These are phyloP conservation scores for Pseudoscleropodium purum DNA, from an alignment of 225 moss, liverwort and hornwort species.

Conservation along the genomic window DNA sequence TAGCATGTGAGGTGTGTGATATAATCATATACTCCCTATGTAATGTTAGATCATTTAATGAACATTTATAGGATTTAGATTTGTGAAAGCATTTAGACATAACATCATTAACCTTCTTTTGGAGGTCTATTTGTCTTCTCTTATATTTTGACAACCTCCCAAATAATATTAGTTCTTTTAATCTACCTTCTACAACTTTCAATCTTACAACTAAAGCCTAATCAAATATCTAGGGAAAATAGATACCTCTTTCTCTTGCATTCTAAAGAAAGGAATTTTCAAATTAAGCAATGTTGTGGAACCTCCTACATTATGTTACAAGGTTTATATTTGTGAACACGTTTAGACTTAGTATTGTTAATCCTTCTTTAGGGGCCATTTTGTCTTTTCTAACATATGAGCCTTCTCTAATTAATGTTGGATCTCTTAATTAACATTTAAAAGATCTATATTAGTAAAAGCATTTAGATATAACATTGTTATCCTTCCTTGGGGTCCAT, in stretches of 20 bases:
- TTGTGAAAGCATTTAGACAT: not conserved
- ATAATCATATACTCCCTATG: not conserved
- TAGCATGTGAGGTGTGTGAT: not conserved
- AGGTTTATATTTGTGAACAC: fast-evolving
- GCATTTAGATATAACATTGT: not conserved
- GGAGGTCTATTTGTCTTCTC: fast-evolving
- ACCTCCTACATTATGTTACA: fast-evolving
- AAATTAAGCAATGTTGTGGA: not conserved
- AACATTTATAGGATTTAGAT: not conserved
- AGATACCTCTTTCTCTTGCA: not conserved
- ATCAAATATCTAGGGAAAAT: not conserved
- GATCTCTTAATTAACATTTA: not conserved
- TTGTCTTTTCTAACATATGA: not conserved
- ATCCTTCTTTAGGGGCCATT: not conserved
- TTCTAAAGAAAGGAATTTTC: not conserved
- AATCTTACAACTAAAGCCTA: not conserved
- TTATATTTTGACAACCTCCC: fast-evolving
- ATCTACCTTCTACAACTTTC: not conserved
- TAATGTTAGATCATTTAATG: not conserved
- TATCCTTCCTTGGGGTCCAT: fast-evolving
- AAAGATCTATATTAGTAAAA: not conserved
- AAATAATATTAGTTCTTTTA: not conserved
- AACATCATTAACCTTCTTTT: not conserved
- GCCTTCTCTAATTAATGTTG: not conserved
- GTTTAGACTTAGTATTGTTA: not conserved